These are phyloP conservation scores for Musa beccarii DNA, from an alignment of 176 grass and related monocot species.

Conservation along the genomic window DNA sequence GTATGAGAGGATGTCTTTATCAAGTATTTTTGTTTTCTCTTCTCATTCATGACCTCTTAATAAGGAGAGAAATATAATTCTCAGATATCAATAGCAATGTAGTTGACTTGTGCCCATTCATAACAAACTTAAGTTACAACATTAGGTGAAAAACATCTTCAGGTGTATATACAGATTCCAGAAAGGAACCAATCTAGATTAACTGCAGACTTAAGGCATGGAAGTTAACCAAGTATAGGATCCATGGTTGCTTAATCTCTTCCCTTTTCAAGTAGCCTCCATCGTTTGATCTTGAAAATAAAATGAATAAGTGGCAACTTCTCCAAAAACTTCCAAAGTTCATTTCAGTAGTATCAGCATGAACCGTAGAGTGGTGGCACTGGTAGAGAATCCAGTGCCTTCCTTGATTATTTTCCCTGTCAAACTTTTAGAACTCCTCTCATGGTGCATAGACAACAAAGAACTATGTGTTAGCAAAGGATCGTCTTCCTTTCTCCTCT, in stretches of 20 bases:
- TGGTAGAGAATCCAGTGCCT: neutral
- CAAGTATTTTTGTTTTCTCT: neutral
- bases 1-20: neutral
- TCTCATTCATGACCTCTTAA: neutral
- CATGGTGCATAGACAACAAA: neutral
- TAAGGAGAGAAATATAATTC: neutral
- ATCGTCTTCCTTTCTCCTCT: neutral
- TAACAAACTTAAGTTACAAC: neutral
- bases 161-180: neutral
- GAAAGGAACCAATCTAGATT: neutral
- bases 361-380: neutral
- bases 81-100: neutral
- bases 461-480: neutral
- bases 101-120: neutral
- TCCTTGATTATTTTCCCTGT: neutral
- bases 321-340: neutral
- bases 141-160: neutral
- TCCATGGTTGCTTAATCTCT: neutral
- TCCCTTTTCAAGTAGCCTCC: neutral
- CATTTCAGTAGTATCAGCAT: neutral
- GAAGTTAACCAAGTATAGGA: neutral
- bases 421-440: neutral
- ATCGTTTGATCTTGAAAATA: neutral
- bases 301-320: neutral
- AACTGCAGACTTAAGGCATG: neutral